Evolutionary conservation across 805 yeast species (phyloP), one percentile per base, ranked within the genome.

Genomic region (Wickerhamomyces bisporus): DNA sequence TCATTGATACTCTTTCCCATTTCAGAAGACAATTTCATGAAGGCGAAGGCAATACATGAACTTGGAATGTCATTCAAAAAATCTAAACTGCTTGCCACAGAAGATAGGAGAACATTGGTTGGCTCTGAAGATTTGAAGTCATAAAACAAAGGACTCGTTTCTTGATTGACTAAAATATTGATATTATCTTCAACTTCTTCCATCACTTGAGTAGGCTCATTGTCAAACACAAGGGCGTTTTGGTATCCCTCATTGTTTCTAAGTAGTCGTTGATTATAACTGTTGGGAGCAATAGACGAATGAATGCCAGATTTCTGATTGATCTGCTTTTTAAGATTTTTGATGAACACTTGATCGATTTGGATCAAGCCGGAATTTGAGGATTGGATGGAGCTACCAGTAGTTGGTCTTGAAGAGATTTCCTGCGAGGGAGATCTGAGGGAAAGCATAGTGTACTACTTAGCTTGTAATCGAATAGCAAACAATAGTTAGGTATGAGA

Each of bases 311-410:
- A 15, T 24, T 28, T 14, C 23, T 20, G 31, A n/a, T 26, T 9
- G n/a, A 13, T 17, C 8, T 7, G 4, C 14, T n/a, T 21, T 13
- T 12, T 23, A 9, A 18, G 23, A 16, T 12, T 21, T 16, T 7
- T 17, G 7, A 18, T 23, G 15, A 17, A 35, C 16, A 32, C 16
- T 5, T 24, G 14, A 19, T 32, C 34, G 13, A 35, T n/a, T 20
- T 33, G 18, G 20, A 39, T 26, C 10, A 34, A 14, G 13, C 43
- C 37, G 3, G 45, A 38, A 20, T 40, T 38, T 11, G 47, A 45
- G 3, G 49, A 44, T 24, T 42, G 47, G 19, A 47, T 41, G 3
- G 49, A 47, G 27, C 28, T 26, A 23, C 39, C 45, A 1, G 49
- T 42, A 6, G 16, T 17, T 16, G 48, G 47, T 5, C 48, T 33